A percentile compares a stretch with the other conserved stretches of the same genome.
These are phyloP conservation scores for Cercospora nicotianae DNA, from an alignment of 2,329 filamentous ascomycete species.

Conservation along the genomic window DNA sequence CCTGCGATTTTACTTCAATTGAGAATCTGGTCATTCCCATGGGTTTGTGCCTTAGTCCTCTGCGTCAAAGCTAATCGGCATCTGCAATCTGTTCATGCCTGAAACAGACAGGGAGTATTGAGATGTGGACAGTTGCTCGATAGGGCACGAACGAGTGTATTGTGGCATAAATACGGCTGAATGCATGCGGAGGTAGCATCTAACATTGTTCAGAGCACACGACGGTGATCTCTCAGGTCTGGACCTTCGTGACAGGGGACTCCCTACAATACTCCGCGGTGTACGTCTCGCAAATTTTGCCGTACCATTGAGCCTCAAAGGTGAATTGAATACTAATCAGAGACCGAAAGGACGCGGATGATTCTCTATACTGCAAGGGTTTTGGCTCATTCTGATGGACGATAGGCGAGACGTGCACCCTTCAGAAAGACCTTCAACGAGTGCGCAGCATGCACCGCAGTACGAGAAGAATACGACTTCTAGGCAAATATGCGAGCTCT, in stretches of 20 bases:
- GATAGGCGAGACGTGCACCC: background rate
- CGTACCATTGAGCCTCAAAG: background rate
- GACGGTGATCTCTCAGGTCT: background rate
- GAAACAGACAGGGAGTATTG: background rate
- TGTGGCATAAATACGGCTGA: background rate
- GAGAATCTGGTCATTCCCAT: background rate
- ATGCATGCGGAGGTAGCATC: background rate
- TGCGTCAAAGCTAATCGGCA: background rate
- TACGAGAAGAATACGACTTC: background rate
- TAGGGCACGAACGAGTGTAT: background rate
- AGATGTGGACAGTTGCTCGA: background rate
- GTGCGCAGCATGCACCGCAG: background rate
- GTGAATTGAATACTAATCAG: background rate
- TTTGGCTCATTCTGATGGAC: background rate
- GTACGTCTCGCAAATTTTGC: background rate
- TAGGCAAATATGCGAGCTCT: conserved; percentile 3
- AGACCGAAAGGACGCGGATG: background rate
- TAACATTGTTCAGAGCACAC: background rate
- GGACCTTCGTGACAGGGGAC: background rate
- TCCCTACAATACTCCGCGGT: background rate
- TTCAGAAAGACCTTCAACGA: background rate
- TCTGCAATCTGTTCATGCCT: background rate
- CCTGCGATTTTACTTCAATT: background rate
- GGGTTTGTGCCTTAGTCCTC: background rate
- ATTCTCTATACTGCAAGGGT: background rate